Conservation (phyloP, 202 grass and related monocot species). For the Schoenoplectus tabernaemontani region DNA sequence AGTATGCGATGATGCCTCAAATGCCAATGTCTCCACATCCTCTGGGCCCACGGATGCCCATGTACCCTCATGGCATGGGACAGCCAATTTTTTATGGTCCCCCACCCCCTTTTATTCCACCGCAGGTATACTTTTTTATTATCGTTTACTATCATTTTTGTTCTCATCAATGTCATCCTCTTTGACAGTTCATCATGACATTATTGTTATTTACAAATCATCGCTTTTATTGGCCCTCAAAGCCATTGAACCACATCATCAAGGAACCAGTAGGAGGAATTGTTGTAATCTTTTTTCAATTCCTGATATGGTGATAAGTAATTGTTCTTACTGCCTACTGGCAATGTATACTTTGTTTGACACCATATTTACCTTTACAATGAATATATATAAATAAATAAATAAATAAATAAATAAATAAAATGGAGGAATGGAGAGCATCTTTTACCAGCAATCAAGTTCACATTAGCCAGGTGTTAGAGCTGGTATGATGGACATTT, state of each 20-base stretch:
- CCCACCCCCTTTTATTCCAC: constrained; percentile 64
- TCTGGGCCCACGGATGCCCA: constrained; percentile 58
- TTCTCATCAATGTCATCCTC: not conserved
- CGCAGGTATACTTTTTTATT: constrained; percentile 31
- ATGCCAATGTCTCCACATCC: constrained; percentile 45
- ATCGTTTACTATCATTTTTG: not conserved
- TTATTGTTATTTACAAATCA: not conserved
- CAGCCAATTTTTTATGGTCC: constrained; percentile 82
- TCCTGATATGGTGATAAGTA: not conserved
- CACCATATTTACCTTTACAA: not conserved
- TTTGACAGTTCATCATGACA: not conserved
- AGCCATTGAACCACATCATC: not conserved
- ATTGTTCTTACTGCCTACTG: not conserved
- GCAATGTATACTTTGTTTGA: not conserved
- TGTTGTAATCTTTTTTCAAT: not conserved
- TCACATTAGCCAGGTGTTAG: not conserved
- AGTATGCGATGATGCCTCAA: constrained; percentile 70
- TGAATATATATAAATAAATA: no score
- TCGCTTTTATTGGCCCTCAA: not conserved
- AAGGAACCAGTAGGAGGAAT: not conserved
- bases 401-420: not conserved
- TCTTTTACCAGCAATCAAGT: not conserved
- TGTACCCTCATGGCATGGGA: constrained; percentile 70
- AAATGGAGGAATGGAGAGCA: not conserved
- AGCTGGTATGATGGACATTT: not conserved